Evolutionary conservation across 805 yeast genomes (phyloP).

Genomic region (Priceomyces fermenticarens): DNA sequence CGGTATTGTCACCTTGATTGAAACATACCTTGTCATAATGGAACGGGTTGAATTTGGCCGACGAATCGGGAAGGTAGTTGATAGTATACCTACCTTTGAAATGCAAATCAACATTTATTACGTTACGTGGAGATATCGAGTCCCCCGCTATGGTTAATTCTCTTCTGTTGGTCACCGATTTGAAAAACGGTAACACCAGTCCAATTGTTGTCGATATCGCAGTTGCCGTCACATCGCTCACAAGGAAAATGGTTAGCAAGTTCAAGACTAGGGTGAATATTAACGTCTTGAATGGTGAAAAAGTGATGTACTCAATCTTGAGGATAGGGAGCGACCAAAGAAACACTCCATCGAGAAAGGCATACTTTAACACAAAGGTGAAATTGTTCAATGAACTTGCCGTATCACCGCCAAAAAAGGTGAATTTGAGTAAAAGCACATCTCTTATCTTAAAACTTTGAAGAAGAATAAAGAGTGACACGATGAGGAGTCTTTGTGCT

Average conservation of each 20-base stretch:
- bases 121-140: constrained; percentile 32
- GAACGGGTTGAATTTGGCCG: constrained; percentile 79
- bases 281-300: constrained; percentile 54
- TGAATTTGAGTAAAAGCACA: constrained; percentile 49
- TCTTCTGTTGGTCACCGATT: constrained; percentile 33
- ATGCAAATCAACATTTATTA: constrained; percentile 53
- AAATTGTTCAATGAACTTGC: constrained; percentile 44
- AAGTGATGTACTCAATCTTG: constrained; percentile 71
- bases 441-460: constrained; percentile 87
- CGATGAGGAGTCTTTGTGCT: constrained; percentile 67
- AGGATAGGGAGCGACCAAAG: constrained; percentile 70
- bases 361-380: constrained; percentile 66
- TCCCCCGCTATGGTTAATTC: constrained; percentile 56
- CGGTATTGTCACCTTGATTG: constrained; percentile 29
- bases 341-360: constrained; percentile 68
- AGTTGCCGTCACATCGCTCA: constrained; percentile 50
- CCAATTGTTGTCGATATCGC: constrained; percentile 23
- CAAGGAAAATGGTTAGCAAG: constrained; percentile 51
- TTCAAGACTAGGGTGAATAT: constrained; percentile 46
- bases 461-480: constrained; percentile 66
- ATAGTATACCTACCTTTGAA: constrained; percentile 85
- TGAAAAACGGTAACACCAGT: constrained; percentile 41
- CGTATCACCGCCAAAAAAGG: constrained; percentile 30
- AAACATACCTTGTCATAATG: constrained; percentile 60
- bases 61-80: constrained; percentile 86